These are phyloP conservation scores for Cystobasidium onofrii DNA, from an alignment of 768 basidiomycete genomes.

Conservation along the genomic window DNA sequence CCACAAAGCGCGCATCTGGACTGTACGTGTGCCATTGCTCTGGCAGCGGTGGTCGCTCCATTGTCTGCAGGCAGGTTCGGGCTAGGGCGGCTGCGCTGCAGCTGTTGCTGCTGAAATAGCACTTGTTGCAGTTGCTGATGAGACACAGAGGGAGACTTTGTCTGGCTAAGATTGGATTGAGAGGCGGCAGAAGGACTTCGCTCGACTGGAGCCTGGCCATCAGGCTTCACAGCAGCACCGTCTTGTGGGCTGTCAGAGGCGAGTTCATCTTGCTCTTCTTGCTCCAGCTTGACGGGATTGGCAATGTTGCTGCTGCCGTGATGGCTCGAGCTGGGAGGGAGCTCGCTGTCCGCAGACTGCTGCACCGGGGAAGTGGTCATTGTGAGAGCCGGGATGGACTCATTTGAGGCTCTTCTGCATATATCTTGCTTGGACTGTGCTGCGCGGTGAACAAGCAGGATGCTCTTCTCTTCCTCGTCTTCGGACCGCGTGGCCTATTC, in stretches of 20 bases:
- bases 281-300: neutral
- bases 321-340: neutral
- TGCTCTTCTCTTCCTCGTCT: neutral
- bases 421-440: neutral
- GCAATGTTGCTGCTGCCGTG: neutral
- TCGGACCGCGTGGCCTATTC: neutral
- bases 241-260: neutral
- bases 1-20: constrained; percentile 67
- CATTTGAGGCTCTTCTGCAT: neutral
- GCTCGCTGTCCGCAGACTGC: neutral
- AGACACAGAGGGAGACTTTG: neutral
- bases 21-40: neutral
- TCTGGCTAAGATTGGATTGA: neutral
- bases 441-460: neutral
- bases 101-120: constrained; percentile 22
- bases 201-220: neutral
- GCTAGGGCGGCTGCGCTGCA: neutral
- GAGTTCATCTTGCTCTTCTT: neutral
- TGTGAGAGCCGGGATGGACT: neutral
- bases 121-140: constrained; percentile 22
- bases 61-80: neutral
- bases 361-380: neutral
- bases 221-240: neutral
- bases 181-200: neutral
- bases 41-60: neutral